Evolutionary conservation across 1,139 yeast species (phyloP).

Genomic region (Candida gigantensis): DNA sequence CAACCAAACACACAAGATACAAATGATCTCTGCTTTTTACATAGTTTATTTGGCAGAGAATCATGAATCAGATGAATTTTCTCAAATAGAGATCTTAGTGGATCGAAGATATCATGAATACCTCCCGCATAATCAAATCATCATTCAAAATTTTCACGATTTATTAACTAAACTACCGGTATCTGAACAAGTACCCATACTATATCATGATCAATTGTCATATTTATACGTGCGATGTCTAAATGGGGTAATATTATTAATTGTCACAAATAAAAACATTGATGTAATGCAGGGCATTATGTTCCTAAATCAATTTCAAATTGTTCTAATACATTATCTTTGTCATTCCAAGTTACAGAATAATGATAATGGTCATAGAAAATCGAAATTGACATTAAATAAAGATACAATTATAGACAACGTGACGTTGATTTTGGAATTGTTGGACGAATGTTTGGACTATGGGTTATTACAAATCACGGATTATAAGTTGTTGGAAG

Average conservation of each 20-base stretch:
- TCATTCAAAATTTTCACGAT: slow-evolving; percentile 31
- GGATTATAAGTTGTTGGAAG: slow-evolving; percentile 46
- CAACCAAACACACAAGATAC: background rate
- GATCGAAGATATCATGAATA: slow-evolving; percentile 39
- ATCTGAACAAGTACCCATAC: slow-evolving; percentile 31
- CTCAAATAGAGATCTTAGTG: slow-evolving; percentile 36
- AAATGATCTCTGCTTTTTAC: slow-evolving; percentile 44
- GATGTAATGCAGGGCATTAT: slow-evolving; percentile 46
- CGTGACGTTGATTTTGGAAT: slow-evolving; percentile 39
- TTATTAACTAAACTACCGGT: slow-evolving; percentile 20
- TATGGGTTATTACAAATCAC: slow-evolving; percentile 46
- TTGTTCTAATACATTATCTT: slow-evolving; percentile 33
- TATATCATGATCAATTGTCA: slow-evolving; percentile 28
- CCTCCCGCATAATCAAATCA: slow-evolving; percentile 26
- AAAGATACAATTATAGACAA: slow-evolving; percentile 43
- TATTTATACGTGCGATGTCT: slow-evolving; percentile 33
- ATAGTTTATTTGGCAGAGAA: slow-evolving; percentile 37
- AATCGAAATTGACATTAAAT: slow-evolving; percentile 18
- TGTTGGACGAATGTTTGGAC: slow-evolving; percentile 50
- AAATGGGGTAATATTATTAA: slow-evolving; percentile 33
- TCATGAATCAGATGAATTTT: slow-evolving; percentile 24
- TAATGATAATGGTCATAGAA: slow-evolving; percentile 3
- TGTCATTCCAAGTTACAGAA: slow-evolving; percentile 15
- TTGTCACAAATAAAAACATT: slow-evolving; percentile 33
- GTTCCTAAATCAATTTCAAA: slow-evolving; percentile 36